Evolutionary conservation across 176 grass and related monocot species (phyloP), one percentile per base, ranked within the genome.

Genomic region (Oryza rufipogon): DNA sequence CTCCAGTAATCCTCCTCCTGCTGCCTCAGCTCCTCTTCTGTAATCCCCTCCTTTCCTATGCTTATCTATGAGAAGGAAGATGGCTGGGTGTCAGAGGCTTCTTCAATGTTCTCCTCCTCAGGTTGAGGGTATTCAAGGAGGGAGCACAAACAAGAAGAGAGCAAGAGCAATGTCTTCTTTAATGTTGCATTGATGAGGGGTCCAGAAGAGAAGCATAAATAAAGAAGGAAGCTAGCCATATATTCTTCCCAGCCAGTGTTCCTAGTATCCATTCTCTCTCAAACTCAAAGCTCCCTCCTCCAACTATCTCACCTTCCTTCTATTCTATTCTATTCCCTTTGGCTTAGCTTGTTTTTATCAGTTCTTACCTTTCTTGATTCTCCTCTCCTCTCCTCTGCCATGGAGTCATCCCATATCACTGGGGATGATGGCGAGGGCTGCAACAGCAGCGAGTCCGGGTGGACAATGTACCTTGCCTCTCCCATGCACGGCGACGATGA

Each of bases 401-500:
- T 88, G 88, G 89, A 92, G 17, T 92, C 81, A 17, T 97, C 92
- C 38, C 86, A 87, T 14, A 70, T 89, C 84, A 92, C 89, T 32
- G 90, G 86, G 66, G 90, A 94, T 81, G 94, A 78, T 49, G 87
- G 64, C 28, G 94, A 97, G 84, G 87, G 91, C 52, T 97, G 90
- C 70, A 92, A 86, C 90, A 94, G 94, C 86, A 86, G 83, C 12
- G 92, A 97, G 80, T 97, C 94, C 7, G 92, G 94, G 33, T 97
- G 94, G 94, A 97, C 94, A 82, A 84, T 94, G 92, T 97, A 97
- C 86, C 90, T 97, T 19, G 86, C 73, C 76, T 94, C 94, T 46
- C 94, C 92, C 76, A 82, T 92, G 83, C 83, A 94, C 26, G 86
- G 87, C 44, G 85, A 80, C 9, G 86, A 41, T 20, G 83, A 86